Conservation (phyloP, 345 rosid species). For the Eucalyptus paniculata region DNA sequence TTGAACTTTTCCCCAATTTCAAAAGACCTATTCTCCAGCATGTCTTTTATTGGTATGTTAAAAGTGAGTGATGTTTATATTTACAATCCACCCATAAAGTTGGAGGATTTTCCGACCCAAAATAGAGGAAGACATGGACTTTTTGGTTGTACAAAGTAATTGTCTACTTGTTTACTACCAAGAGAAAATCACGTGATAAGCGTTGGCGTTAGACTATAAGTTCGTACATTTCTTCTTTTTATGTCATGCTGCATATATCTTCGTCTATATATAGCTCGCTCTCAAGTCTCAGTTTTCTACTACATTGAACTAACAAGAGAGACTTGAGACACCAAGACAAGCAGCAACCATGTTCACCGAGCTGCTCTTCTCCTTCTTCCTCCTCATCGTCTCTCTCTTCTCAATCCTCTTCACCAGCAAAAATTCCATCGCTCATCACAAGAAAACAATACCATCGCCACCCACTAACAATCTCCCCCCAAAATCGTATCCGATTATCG, state of each 20-base stretch:
- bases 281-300: neutral
- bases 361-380: neutral
- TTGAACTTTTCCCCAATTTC: neutral
- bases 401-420: neutral
- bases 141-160: neutral
- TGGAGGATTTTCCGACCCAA: neutral
- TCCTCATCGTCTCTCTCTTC: neutral
- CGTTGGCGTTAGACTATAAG: neutral
- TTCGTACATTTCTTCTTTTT: neutral
- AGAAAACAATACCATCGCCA: neutral
- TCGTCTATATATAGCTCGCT: neutral
- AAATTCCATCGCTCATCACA: neutral
- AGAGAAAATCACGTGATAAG: neutral
- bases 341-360: neutral
- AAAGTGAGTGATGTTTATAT: neutral
- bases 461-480: neutral
- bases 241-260: neutral
- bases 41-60: neutral
- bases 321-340: neutral
- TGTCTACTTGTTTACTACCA: neutral
- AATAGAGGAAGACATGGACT: neutral
- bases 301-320: neutral
- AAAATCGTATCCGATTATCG: constrained; percentile 41
- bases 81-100: neutral
- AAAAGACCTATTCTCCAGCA: neutral